Percentiles rank a stretch among this genome's conserved stretches.
Conservation (phyloP, 2,329 filamentous ascomycete species). For the Ophiostoma populinum region DNA sequence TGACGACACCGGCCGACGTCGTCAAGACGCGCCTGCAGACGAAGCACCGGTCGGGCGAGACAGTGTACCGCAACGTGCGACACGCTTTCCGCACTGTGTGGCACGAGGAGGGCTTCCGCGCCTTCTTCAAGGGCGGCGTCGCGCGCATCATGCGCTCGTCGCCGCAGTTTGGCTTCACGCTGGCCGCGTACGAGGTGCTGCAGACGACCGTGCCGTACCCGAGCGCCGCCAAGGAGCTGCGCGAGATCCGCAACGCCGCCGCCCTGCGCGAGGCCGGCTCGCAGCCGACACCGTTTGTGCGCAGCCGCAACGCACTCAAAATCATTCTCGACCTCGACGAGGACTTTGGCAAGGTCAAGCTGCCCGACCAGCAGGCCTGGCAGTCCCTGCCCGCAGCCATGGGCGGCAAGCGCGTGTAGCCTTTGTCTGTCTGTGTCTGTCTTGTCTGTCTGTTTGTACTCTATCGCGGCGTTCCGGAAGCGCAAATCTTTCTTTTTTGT, state of each 20-base stretch:
- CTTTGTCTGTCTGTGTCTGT: not conserved
- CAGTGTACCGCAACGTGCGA: slow-evolving; percentile 67
- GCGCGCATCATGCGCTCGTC: slow-evolving; percentile 90
- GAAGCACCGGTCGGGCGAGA: slow-evolving; percentile 89
- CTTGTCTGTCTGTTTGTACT: not conserved
- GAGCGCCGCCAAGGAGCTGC: slow-evolving; percentile 38
- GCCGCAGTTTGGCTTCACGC: slow-evolving; percentile 93
- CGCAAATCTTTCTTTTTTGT: not conserved
- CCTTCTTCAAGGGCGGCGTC: slow-evolving; percentile 97
- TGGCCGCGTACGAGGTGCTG: slow-evolving; percentile 86
- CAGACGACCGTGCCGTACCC: slow-evolving; percentile 69
- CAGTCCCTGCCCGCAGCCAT: slow-evolving; percentile 33
- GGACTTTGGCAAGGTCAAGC: slow-evolving; percentile 65
- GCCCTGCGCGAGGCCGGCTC: slow-evolving; percentile 1
- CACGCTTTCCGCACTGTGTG: slow-evolving; percentile 73
- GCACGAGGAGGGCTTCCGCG: slow-evolving; percentile 82
- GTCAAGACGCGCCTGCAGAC: slow-evolving; percentile 98
- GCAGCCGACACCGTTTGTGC: slow-evolving; percentile 31
- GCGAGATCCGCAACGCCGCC: slow-evolving; percentile 35
- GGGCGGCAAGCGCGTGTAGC: slow-evolving; percentile 15
- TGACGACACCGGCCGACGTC: slow-evolving; percentile 94
- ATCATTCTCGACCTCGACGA: slow-evolving; percentile 88
- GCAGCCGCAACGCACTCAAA: slow-evolving; percentile 81
- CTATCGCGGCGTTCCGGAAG: not conserved
- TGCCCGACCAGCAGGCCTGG: slow-evolving; percentile 37